phyloP scores from a whole-genome alignment of 306 rosid genomes.

The Cicer cuneatum region DNA sequence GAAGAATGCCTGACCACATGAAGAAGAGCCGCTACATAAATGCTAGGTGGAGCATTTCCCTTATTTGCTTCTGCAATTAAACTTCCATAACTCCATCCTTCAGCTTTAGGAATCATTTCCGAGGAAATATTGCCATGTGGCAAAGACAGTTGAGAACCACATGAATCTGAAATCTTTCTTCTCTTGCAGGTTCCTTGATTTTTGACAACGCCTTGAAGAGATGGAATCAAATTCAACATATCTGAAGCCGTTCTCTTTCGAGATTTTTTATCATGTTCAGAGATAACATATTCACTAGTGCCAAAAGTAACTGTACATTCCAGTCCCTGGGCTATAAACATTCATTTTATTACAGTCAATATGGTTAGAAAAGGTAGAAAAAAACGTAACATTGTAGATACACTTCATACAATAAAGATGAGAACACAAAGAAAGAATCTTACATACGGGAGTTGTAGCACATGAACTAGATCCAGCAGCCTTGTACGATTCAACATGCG shows the following conservation, averaged over 20 bases:
- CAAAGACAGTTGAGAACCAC: slow-evolving; percentile 54
- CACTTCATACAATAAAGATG: slow-evolving; percentile 36
- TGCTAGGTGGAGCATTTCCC: slow-evolving; percentile 84
- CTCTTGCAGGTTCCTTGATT: slow-evolving; percentile 60
- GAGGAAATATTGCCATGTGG: slow-evolving; percentile 56
- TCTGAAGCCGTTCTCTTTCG: slow-evolving; percentile 81
- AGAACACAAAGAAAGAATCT: slow-evolving; percentile 59
- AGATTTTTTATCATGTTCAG: slow-evolving; percentile 66
- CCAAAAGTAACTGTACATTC: slow-evolving; percentile 59
- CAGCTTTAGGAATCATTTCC: slow-evolving; percentile 64
- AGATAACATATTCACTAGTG: slow-evolving; percentile 54
- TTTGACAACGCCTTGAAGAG: slow-evolving; percentile 70
- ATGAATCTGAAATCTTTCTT: slow-evolving; percentile 63
- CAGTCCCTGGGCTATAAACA: slow-evolving; percentile 69
- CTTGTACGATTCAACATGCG: slow-evolving; percentile 63
- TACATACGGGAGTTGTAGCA: slow-evolving; percentile 82
- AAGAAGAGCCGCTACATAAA: slow-evolving; percentile 90
- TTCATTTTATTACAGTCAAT: slow-evolving; percentile 46
- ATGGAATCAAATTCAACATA: slow-evolving; percentile 80
- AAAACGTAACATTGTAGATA: slow-evolving; percentile 15
- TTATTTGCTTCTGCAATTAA: slow-evolving; percentile 86
- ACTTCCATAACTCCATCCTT: slow-evolving; percentile 71
- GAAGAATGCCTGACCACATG: slow-evolving; percentile 95
- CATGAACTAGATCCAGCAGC: slow-evolving; percentile 67
- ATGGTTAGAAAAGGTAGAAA: slow-evolving; percentile 16